phyloP scores from a whole-genome alignment of 2,329 filamentous ascomycete genomes.

The Basipetospora chlamydospora region DNA sequence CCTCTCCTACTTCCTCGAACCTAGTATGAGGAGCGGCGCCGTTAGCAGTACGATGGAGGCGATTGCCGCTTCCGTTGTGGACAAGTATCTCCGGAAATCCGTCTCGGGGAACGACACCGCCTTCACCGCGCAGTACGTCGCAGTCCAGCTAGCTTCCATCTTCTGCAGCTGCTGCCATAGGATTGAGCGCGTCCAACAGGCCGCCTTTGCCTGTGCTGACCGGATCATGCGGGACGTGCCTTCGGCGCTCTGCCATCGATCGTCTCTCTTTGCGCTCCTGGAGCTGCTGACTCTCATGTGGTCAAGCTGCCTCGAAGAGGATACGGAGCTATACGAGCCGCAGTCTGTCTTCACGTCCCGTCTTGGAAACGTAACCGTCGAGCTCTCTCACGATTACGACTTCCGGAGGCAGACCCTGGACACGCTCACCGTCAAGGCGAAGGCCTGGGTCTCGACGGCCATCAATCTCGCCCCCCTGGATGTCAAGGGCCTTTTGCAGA shows the following conservation, averaged over 20 bases:
- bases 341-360: slow-evolving; percentile 65
- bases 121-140: slow-evolving; percentile 87
- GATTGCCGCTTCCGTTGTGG: slow-evolving; percentile 53
- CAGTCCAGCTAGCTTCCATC: slow-evolving; percentile 70
- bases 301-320: slow-evolving; percentile 83
- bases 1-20: slow-evolving; percentile 87
- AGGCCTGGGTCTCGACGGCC: slow-evolving; percentile 63
- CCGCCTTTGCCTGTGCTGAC: slow-evolving; percentile 70
- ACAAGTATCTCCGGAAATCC: slow-evolving; percentile 65
- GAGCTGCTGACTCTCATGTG: slow-evolving; percentile 91
- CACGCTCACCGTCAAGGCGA: slow-evolving; percentile 61
- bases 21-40: slow-evolving; percentile 55
- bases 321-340: slow-evolving; percentile 87
- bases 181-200: slow-evolving; percentile 79
- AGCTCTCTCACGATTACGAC: slow-evolving; percentile 85
- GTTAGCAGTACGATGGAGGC: slow-evolving; percentile 52
- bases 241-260: slow-evolving; percentile 77
- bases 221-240: slow-evolving; percentile 74
- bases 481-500: slow-evolving; percentile 88
- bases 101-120: slow-evolving; percentile 54
- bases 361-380: slow-evolving; percentile 64
- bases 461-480: slow-evolving; percentile 81
- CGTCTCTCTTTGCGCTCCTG: slow-evolving; percentile 80
- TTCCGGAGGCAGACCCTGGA: slow-evolving; percentile 70
- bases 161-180: slow-evolving; percentile 88